A percentile compares a stretch with the other conserved stretches of the same genome.
Evolutionary conservation across 2,329 filamentous ascomycete species (phyloP).

Genomic region (Simplicillium sp.): DNA sequence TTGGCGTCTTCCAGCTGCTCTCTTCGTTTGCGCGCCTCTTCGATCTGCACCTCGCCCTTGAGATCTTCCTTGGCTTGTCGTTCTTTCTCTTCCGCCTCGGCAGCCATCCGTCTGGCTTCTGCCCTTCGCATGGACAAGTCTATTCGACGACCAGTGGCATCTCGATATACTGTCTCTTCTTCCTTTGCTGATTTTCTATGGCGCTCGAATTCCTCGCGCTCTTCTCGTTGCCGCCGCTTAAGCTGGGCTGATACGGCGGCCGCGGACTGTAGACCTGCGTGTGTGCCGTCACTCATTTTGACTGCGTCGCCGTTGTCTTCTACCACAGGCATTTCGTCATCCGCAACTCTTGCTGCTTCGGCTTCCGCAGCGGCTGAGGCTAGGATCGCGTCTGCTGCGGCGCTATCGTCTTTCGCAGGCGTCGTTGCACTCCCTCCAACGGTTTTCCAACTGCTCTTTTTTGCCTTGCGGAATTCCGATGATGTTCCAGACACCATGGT

Average conservation of each 20-base stretch:
- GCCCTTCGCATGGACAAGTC: conserved; percentile 62
- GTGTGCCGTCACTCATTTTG: conserved; percentile 79
- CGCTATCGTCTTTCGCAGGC: conserved; percentile 28
- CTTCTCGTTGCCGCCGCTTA: conserved; percentile 55
- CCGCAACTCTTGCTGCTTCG: conserved; percentile 35
- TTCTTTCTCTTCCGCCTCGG: conserved; percentile 65
- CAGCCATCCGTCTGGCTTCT: conserved; percentile 65
- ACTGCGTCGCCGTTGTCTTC: conserved; percentile 36
- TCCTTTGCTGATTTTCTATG: conserved; percentile 35
- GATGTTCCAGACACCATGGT: conserved; percentile 40
- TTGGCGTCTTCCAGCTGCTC: conserved; percentile 71
- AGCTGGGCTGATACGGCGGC: conserved; percentile 65
- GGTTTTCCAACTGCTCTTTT: conserved; percentile 73
- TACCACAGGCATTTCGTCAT: conserved; percentile 39
- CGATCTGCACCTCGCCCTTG: conserved; percentile 77
- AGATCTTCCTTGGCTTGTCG: conserved; percentile 58
- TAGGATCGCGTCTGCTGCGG: conserved; percentile 72
- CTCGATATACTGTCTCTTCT: conserved; percentile 86
- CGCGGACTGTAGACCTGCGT: conserved; percentile 79
- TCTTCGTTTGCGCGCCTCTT: conserved; percentile 53
- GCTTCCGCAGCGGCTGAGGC: conserved; percentile 61
- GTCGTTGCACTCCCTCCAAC: conserved; percentile 37
- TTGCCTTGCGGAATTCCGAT: conserved; percentile 62
- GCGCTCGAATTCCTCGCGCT: conserved; percentile 41
- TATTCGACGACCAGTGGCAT: conserved; percentile 88